Evolutionary conservation across 1,284 basidiomycete genomes (phyloP).

Genomic region (Porodaedalea pini): DNA sequence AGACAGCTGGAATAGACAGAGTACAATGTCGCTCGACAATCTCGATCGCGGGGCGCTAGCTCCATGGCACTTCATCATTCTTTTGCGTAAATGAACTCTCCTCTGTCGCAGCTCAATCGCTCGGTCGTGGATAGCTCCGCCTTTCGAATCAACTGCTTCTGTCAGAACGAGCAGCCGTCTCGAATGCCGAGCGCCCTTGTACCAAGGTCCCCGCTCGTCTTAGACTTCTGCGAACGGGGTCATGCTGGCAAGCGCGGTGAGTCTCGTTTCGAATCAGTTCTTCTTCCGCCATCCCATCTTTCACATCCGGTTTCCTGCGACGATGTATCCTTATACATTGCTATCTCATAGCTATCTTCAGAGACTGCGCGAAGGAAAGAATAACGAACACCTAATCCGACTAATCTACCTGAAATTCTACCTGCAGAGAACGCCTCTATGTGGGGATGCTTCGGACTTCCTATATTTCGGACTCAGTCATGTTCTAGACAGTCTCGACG

Average conservation of each 20-base stretch:
- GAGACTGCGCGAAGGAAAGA: neutral
- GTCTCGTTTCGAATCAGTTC: neutral
- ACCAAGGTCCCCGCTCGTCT: neutral
- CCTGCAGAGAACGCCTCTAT: neutral
- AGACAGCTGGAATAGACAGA: constrained; percentile 5
- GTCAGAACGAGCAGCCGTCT: constrained; percentile 5
- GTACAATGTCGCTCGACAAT: constrained; percentile 3
- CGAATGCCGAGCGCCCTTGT: constrained; percentile 2
- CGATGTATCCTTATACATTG: neutral
- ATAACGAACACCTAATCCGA: neutral
- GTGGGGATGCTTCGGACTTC: constrained; percentile 1
- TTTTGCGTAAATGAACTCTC: neutral
- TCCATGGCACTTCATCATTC: neutral
- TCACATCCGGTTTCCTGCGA: neutral
- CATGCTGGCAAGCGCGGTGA: constrained; percentile 4
- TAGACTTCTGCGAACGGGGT: neutral
- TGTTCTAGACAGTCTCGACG: neutral
- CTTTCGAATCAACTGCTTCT: neutral
- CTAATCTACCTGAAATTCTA: neutral
- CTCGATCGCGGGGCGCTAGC: neutral
- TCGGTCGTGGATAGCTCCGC: neutral
- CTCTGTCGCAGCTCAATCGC: neutral
- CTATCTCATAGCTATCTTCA: neutral
- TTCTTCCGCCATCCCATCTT: constrained; percentile 1
- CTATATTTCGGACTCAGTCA: neutral